phyloP scores from a whole-genome alignment of 768 basidiomycete species.

The Roridomyces roridus region DNA sequence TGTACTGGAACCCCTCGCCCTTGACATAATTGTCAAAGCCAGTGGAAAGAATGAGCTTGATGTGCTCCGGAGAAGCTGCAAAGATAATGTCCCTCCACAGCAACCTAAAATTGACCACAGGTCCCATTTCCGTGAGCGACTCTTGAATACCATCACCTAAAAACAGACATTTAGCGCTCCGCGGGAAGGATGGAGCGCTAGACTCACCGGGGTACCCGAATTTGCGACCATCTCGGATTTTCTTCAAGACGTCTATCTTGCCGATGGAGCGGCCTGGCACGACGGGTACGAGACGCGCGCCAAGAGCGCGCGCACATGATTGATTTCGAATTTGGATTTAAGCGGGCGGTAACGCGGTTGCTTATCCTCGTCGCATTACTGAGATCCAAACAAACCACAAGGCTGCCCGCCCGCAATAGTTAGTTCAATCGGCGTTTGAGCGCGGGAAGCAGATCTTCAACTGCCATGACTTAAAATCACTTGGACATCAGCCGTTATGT shows the following conservation, averaged over 20 bases:
- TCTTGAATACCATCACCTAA: slow-evolving; percentile 14
- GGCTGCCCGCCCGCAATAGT: no score
- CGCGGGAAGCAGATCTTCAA: no score
- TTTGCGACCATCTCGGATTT: slow-evolving; percentile 25
- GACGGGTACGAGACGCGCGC: slow-evolving; percentile 31
- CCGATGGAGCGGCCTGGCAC: slow-evolving; percentile 30
- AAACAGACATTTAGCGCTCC: not conserved
- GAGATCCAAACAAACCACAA: no score
- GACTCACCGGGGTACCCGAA: slow-evolving; percentile 38
- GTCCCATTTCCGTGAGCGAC: slow-evolving; percentile 16
- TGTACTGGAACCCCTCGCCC: slow-evolving; percentile 20
- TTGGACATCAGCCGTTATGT: no score
- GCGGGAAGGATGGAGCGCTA: not conserved
- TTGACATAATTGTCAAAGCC: slow-evolving; percentile 36
- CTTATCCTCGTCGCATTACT: no score
- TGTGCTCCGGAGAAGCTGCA: slow-evolving; percentile 27
- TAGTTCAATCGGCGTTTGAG: no score
- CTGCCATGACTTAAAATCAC: no score
- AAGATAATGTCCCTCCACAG: slow-evolving; percentile 26
- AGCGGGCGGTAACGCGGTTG: not conserved
- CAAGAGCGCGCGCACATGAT: slow-evolving; percentile 17
- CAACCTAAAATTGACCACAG: slow-evolving; percentile 21
- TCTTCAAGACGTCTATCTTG: slow-evolving; percentile 35
- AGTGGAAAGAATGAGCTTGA: slow-evolving; percentile 34
- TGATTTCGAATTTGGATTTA: not conserved